Evolutionary conservation across 495 filamentous ascomycete genomes (phyloP), one percentile per base, ranked within the genome.

Genomic region (Penicillium paradoxum): DNA sequence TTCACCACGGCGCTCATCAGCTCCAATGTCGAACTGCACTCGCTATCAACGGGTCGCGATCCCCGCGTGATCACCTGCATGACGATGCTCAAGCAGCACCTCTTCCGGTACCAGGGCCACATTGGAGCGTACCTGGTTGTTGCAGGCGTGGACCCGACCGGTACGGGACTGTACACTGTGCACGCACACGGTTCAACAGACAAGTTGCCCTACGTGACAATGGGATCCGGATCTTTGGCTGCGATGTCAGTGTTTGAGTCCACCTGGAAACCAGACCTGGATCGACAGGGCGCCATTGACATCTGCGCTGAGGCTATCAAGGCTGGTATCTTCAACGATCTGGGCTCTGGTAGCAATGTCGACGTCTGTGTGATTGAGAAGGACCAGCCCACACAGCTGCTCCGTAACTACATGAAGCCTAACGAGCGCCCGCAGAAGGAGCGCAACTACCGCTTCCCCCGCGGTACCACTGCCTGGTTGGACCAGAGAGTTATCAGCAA

Each of bases 231-330:
- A 29, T 93, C 88, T 32, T 76, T 99, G 50, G 95, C 95, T 11
- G 95, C 95, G 50, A 99, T 99, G 95, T 88, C 89, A 0, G 87
- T 99, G 33, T 99, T 99, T 59, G 95, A 99, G 79, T 91, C 91
- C 48, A 85, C 83, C 71, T 99, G 95, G 95, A 89, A 90, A 81
- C 76, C 83, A 18, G 73, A 84, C 49, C 64, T 96, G 72, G 86
- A 83, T 49, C 79, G 82, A 59, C 87, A 95, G 29, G 89, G 86
- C 38, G 95, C 95, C 11, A 80, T 97, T 49, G 80, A 83, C 58
- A 78, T 97, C 55, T 88, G 86, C 65, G 78, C 83, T 11, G 82
- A 97, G 57, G 95, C 95, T 11, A 97, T 99, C 62, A 83, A 90
- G 74, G 85, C 95, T 9, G 95, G 95, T 83, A 97, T 99, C 71